Base-by-base conservation (phyloP, 257 asterid genomes). In the Mentha longifolia region DNA sequence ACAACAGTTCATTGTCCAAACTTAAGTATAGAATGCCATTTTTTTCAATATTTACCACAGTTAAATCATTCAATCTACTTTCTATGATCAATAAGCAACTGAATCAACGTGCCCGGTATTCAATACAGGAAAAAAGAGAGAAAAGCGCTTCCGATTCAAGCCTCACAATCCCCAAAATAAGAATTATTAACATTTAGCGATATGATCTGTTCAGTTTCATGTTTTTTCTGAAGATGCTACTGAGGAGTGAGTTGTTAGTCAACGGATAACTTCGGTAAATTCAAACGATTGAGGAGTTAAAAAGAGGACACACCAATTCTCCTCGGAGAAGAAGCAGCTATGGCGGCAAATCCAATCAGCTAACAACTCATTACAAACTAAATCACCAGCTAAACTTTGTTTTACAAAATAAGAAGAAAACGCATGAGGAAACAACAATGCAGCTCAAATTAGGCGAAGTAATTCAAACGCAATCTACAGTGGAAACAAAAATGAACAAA, bases 21-120 rank as follows among this genome's bases (percentile, higher is more conserved):
- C 22, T 47, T 31, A 15, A 47, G 7, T 4, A 16, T 7, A 25
- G 45, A 60, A 60, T 22, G 16, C 61, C 63, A 30, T 28, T 2
- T 16, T 5, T 51, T 51, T 42, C 65, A 61, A 41, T 49, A 16
- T 54, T 62, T 25, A 46, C 73, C 56, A 31, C 72, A 41, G 71
- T 75, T 6, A 60, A 75, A 75, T 33, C n/a, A 28, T 14, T 61
- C 28, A 72, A 75, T 68, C 74, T 51, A 43, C 35, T 55, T 54
- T 17, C 3, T 67, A 51, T 61, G 45, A 68, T 60, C 30, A 4
- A 45, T 65, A 12, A 70, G 51, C 61, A 25, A 61, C 50, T 46
- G 71, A 8, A 37, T 19, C 20, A 45, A 16, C 47, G 12, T 8
- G 42, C 54, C n/a, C n/a, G n/a, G 68, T 22, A 43, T 61, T 39